phyloP scores from a whole-genome alignment of 192 early-diverging fungal genomes.

The Mortierella claussenii region DNA sequence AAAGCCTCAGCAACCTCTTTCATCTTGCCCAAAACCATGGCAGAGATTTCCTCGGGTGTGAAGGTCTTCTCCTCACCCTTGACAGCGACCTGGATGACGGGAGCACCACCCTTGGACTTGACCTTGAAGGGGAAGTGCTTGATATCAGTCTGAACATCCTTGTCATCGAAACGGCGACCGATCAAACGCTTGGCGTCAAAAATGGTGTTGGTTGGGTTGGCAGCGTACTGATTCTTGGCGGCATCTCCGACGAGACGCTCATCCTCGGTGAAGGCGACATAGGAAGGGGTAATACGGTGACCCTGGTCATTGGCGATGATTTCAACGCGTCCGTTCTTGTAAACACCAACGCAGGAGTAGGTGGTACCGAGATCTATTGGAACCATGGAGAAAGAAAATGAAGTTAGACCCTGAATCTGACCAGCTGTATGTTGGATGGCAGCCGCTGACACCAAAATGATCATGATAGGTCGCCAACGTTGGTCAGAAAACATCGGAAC shows the following conservation, averaged over 20 bases:
- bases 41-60: constrained; percentile 94
- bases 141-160: constrained; percentile 92
- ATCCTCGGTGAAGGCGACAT: constrained; percentile 92
- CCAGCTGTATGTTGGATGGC: too few species aligned
- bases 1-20: constrained; percentile 93
- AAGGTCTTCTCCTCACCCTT: constrained; percentile 91
- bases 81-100: constrained; percentile 82
- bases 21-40: constrained; percentile 94
- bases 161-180: constrained; percentile 89
- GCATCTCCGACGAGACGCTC: constrained; percentile 95
- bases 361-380: constrained; percentile 90
- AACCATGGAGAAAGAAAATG: background rate
- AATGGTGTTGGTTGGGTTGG: constrained; percentile 92
- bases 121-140: constrained; percentile 97
- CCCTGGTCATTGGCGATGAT: constrained; percentile 99
- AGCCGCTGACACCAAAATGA: too few species aligned
- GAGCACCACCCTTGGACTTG: constrained; percentile 83
- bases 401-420: background rate
- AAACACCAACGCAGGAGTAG: constrained; percentile 93
- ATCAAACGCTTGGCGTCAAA: constrained; percentile 95
- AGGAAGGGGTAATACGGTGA: constrained; percentile 94
- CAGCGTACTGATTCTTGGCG: constrained; percentile 93
- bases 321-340: constrained; percentile 94
- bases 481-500: too few species aligned
- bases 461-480: too few species aligned